A percentile compares a stretch with the other conserved stretches of the same genome.
Conservation (phyloP, 2,329 filamentous ascomycete species). For the Pestalotiopsis sp. region DNA sequence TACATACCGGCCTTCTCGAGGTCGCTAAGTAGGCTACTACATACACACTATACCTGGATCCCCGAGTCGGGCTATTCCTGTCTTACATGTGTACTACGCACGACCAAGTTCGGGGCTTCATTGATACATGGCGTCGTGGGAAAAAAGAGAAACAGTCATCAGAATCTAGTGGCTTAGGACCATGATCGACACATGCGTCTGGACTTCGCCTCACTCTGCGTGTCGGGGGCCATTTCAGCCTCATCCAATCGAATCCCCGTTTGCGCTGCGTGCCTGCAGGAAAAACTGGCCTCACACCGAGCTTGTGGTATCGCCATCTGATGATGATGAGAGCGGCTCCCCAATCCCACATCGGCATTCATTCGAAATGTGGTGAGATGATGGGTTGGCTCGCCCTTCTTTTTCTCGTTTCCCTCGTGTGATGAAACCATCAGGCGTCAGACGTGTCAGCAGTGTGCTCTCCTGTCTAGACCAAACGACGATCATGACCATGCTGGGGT, state of each 20-base stretch:
- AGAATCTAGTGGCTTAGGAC: conserved; percentile 11
- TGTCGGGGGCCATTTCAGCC: conserved; percentile 2
- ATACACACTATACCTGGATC: too few species aligned
- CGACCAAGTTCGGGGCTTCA: background rate
- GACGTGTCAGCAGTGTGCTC: background rate
- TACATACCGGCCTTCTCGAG: too few species aligned
- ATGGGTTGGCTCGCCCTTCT: conserved; percentile 1
- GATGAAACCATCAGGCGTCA: conserved; percentile 4
- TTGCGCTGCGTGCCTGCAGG: conserved; percentile 3
- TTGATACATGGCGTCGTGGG: background rate
- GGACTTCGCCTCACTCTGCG: conserved; percentile 10
- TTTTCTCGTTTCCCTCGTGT: background rate
- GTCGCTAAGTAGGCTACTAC: too few species aligned
- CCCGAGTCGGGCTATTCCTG: too few species aligned
- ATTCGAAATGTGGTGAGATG: background rate
- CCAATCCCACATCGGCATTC: background rate
- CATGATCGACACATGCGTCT: conserved; percentile 10
- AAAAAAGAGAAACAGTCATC: conserved; percentile 8
- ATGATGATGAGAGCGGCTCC: background rate
- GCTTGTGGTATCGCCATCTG: background rate
- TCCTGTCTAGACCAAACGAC: background rate
- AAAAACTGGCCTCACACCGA: conserved; percentile 3
- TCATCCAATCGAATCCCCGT: conserved; percentile 5
- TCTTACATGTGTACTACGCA: background rate
- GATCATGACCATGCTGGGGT: conserved; percentile 1